Evolutionary conservation across 2,329 filamentous ascomycete species (phyloP), one percentile per base, ranked within the genome.

Genomic region (Trichothecium roseum): DNA sequence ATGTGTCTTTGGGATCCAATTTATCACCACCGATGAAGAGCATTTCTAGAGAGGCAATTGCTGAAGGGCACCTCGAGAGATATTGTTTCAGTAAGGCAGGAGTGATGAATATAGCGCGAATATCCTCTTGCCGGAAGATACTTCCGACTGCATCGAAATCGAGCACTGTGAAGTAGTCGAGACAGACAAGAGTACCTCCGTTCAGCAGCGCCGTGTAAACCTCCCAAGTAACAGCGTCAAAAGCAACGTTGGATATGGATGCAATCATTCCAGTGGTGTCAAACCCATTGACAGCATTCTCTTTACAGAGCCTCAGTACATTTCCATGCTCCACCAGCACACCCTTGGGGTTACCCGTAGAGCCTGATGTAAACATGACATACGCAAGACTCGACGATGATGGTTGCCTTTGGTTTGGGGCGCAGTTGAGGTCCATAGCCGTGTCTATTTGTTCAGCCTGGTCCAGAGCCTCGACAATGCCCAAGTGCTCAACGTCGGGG

Each of bases 341-440:
- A 24, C 66, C 66, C 51, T 70, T 70, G 8, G 66, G 66, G 20
- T 53, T 52, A 7, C 66, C 66, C 2, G 66, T 70, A 13, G 63
- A 69, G 14, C 66, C 66, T 8, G 66, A 69, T 16, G 66, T 70
- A 44, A 68, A 70, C 46, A 69, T 64, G 41, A 68, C 64, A 18
- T 51, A 49, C 2, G 43, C 43, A 14, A 47, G 41, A 17, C 39
- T 43, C 3, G 28, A 24, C 6, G 20, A 24, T 10, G 10, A 6
- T 10, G 20, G 20, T 24, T n/a, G n/a, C n/a, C n/a, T n/a, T n/a
- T n/a, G n/a, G n/a, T n/a, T n/a, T n/a, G n/a, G n/a, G n/a, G n/a
- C n/a, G n/a, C n/a, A n/a, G n/a, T n/a, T n/a, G n/a, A n/a, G n/a
- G n/a, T n/a, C n/a, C n/a, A n/a, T n/a, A n/a, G n/a, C n/a, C n/a